A percentile compares a stretch with the other conserved stretches of the same genome.
Conservation (phyloP, 192 early-diverging fungal species). For the Entomortierella parvispora region DNA sequence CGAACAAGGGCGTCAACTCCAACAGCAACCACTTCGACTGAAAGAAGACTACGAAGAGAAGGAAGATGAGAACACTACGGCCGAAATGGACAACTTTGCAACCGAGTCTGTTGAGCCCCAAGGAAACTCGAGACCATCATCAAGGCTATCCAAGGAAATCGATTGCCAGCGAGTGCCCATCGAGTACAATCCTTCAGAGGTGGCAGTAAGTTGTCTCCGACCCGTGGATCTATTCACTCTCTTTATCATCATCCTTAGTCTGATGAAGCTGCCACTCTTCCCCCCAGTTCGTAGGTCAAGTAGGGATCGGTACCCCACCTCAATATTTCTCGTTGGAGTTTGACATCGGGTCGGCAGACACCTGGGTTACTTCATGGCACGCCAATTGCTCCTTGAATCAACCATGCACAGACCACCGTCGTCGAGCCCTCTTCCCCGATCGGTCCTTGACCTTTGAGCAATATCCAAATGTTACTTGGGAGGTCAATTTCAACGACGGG, state of each 20-base stretch:
- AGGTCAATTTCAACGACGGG: constrained; percentile 38
- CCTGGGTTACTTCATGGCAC: constrained; percentile 57
- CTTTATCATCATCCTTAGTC: neutral
- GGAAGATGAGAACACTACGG: too few species aligned
- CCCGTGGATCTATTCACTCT: too few species aligned
- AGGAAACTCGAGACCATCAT: neutral
- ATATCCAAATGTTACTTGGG: constrained; percentile 27
- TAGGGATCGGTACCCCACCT: constrained; percentile 70
- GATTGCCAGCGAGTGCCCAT: constrained; percentile 9
- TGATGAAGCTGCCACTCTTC: neutral
- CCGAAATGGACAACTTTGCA: too few species aligned
- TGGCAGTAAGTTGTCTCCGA: constrained; percentile 7
- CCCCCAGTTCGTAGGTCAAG: constrained; percentile 56
- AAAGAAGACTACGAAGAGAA: too few species aligned
- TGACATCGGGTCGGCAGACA: constrained; percentile 74
- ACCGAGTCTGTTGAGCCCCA: neutral
- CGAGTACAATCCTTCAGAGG: constrained; percentile 17
- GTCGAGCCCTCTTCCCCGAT: constrained; percentile 8
- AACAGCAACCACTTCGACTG: too few species aligned
- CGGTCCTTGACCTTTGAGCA: constrained; percentile 13
- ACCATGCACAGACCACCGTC: constrained; percentile 8
- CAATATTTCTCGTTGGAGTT: constrained; percentile 65
- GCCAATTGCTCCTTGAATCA: constrained; percentile 15
- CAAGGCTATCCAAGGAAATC: constrained; percentile 8
- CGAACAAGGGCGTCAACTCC: too few species aligned